Conservation (phyloP, 306 rosid genomes). For the Vachellia collinsii region DNA sequence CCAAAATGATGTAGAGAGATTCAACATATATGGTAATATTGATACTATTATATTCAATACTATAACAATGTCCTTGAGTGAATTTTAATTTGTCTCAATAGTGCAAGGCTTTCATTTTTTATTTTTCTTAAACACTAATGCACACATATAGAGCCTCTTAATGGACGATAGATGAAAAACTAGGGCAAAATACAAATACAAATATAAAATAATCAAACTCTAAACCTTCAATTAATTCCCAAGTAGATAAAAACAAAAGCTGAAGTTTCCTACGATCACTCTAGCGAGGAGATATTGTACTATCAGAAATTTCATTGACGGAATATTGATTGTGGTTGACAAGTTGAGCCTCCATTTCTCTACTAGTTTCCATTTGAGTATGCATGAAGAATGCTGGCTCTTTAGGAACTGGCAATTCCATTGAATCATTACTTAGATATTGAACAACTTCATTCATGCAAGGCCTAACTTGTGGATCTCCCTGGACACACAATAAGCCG, state of each 20-base stretch:
- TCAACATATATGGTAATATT: background rate
- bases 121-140: too few relatives aligned
- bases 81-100: too few relatives aligned
- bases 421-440: background rate
- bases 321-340: background rate
- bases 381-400: background rate
- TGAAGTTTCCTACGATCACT: background rate
- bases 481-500: background rate
- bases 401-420: background rate
- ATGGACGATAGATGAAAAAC: too few relatives aligned
- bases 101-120: background rate
- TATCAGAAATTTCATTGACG: slow-evolving; percentile 11
- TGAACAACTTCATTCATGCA: background rate
- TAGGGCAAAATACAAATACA: too few relatives aligned
- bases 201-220: too few relatives aligned
- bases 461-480: background rate
- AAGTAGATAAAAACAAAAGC: background rate
- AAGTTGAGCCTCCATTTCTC: background rate
- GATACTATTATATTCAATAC: background rate
- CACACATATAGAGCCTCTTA: too few relatives aligned
- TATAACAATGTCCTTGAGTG: too few relatives aligned
- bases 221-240: background rate
- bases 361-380: background rate
- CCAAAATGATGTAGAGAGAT: background rate
- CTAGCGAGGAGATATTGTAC: background rate